Percentiles rank a stretch among this genome's conserved stretches.
These are phyloP conservation scores for Chrysopogon serrulatus DNA, from an alignment of 176 grass and related monocot genomes.

Conservation along the genomic window DNA sequence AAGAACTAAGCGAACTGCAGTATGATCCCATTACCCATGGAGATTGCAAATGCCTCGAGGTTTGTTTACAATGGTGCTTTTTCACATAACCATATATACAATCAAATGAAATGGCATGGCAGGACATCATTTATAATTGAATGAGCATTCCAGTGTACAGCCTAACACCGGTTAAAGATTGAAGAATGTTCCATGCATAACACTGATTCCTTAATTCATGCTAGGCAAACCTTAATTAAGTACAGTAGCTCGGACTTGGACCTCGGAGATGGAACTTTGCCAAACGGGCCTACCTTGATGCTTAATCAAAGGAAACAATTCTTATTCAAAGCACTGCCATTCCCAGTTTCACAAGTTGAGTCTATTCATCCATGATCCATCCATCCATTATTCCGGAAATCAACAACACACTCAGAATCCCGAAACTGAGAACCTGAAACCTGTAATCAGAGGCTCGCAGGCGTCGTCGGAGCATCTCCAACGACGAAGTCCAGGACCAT, in stretches of 20 bases:
- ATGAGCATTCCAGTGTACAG: not conserved
- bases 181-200: not conserved
- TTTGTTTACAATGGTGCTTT: not conserved
- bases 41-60: not conserved
- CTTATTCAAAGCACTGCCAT: not conserved
- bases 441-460: conserved; percentile 50
- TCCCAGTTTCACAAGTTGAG: not conserved
- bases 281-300: not conserved
- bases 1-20: not conserved
- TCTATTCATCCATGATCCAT: not conserved
- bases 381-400: conserved; percentile 1
- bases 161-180: too few species aligned
- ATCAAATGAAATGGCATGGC: not conserved
- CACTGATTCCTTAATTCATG: not conserved
- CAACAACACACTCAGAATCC: not conserved
- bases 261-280: not conserved
- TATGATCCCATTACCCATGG: not conserved
- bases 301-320: not conserved
- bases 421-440: conserved; percentile 9
- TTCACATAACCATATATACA: not conserved
- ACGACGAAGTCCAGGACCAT: conserved; percentile 74
- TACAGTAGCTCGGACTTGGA: not conserved
- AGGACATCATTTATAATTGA: not conserved
- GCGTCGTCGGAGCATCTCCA: conserved; percentile 13
- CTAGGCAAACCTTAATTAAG: not conserved